Evolutionary conservation across 1,284 basidiomycete genomes (phyloP), one percentile per base, ranked within the genome.

Genomic region (Trichosporon coremiiforme): DNA sequence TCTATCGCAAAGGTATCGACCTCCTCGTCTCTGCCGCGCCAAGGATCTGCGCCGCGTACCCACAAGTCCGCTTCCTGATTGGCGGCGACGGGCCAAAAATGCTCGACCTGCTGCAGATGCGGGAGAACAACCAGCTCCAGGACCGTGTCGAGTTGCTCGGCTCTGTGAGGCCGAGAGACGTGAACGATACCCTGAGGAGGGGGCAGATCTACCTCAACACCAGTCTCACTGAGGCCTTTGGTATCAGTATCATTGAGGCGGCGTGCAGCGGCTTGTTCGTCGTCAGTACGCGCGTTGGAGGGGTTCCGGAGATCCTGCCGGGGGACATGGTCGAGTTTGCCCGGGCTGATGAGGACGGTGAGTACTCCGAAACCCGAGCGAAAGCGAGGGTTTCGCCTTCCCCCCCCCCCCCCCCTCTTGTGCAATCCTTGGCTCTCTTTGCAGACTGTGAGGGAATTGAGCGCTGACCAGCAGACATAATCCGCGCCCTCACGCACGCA

Each of bases 1-100:
- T 93, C 0, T 98, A 99, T 79, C 89, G 97, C 60, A 99, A 99
- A 85, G 97, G 97, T 1, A 91, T 99, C 70, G 97, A 99, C 79
- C 87, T 99, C 3, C 88, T 99, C 17, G 91, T 98, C 0, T 93
- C 93, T 0, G 91, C 93, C 0, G 93, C 95, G 0, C 97, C 96
- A 0, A 88, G 90, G 31, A 91, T 99, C 68, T 99, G 97, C 78
- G 87, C 87, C 0, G 84, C 87, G 0, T 95, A 94, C 80, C 90
- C 93, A 0, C 88, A 94, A 68, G 90, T 98, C 31, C 88, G 89
- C 38, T 98, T 99, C 78, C 83, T 99, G 22, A 88, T 99, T 45
- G 95, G 93, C 15, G 96, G 97, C 0, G 92, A 95, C 75, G 97
- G 97, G 0, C 96, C 97, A 0, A 98, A 98, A 80, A 87, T 96